A percentile compares a stretch with the other conserved stretches of the same genome.
Evolutionary conservation across 1,139 yeast species (phyloP).

Genomic region (Sugiyamaella novakii): DNA sequence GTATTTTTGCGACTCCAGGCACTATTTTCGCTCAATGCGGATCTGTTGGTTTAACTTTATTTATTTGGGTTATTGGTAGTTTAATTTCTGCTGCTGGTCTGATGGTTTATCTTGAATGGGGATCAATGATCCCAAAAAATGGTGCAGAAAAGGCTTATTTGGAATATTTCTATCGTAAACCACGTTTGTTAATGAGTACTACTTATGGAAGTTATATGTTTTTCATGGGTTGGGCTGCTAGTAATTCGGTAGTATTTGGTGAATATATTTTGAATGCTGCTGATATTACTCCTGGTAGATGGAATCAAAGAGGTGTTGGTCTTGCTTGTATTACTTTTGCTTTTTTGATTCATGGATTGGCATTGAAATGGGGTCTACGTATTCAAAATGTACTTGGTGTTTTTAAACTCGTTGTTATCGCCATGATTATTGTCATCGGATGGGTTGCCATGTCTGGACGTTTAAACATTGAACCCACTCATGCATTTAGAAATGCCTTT

Average conservation of each 20-base stretch:
- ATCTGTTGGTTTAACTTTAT: constrained; percentile 70
- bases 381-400: constrained; percentile 70
- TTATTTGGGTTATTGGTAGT: constrained; percentile 79
- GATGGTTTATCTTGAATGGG: constrained; percentile 80
- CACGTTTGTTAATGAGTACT: constrained; percentile 68
- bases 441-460: constrained; percentile 79
- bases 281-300: constrained; percentile 63
- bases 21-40: constrained; percentile 69
- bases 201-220: constrained; percentile 78
- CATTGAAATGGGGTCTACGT: constrained; percentile 65
- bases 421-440: constrained; percentile 72
- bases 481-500: constrained; percentile 65
- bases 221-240: constrained; percentile 84
- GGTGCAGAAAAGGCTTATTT: constrained; percentile 89
- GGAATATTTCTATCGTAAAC: constrained; percentile 69
- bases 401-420: constrained; percentile 68
- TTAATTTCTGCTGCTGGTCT: constrained; percentile 73
- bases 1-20: constrained; percentile 85
- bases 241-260: constrained; percentile 60
- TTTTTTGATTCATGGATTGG: constrained; percentile 62
- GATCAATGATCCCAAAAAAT: constrained; percentile 78
- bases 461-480: constrained; percentile 52
- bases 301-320: constrained; percentile 79
- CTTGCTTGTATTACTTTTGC: constrained; percentile 73
- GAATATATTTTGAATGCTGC: constrained; percentile 66